Base-by-base conservation (phyloP, 2,329 filamentous ascomycete species). In the Paecilomyces formosus region DNA sequence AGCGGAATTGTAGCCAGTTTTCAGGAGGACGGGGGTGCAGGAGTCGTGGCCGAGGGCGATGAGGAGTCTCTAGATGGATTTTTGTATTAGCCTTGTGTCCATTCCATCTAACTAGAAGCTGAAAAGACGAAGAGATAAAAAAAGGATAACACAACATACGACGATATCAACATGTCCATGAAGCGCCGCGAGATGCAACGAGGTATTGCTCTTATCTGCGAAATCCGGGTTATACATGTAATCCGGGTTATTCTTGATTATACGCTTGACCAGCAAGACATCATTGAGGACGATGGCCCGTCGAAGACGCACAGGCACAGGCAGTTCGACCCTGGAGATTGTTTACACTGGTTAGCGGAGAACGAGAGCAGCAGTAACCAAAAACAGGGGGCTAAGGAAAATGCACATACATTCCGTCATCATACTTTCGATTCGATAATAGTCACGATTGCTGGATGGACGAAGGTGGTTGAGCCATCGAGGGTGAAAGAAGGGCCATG, bases 251-350 rank as follows among this genome's bases (percentile, higher is more conserved):
- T 86, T 86, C 63, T 81, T 83, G 64, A 95, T 80, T 70, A 96
- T 92, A 70, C 91, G 88, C 65, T 82, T 78, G 65, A 92, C 88
- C 63, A 96, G 87, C 58, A 85, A 78, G 73, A 83, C 75, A 71
- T 93, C 88, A 72, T 89, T 86, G 68, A 85, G 82, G 70, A 88
- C 82, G 72, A 96, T 93, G 61, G 92, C 91, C 66, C 91, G 87
- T 64, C 91, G 88, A 52, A 95, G 81, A 66, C 91, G 88, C 72
- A 87, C 84, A 58, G 87, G 83, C 59, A 89, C 83, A 50, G 64
- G 55, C 56, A 65, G 58, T 33, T 65, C 62, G 59, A 63, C 61
- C 66, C 66, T 68, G 9, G 21, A n/a, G 39, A 18, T 45, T 45
- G 39, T 45, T 45, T 21, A 45, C 39, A 8, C 35, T 2, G n/a